These are phyloP conservation scores for Chaetomium globosum DNA, from an alignment of 2,329 filamentous ascomycete species.

Conservation along the genomic window DNA sequence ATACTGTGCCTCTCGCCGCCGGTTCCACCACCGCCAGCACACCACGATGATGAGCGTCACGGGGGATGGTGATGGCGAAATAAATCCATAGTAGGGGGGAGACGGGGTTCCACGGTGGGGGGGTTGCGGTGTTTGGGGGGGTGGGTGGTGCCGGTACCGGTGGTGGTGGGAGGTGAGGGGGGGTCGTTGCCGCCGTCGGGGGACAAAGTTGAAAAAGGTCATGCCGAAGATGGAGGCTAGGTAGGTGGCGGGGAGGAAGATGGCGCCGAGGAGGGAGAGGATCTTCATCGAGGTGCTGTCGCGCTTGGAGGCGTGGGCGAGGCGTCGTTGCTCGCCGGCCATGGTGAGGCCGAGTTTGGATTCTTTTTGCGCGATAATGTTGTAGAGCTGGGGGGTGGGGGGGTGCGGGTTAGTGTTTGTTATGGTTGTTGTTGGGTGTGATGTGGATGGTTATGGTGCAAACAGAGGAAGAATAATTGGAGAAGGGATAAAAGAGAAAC, in stretches of 20 bases:
- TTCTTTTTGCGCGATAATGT: slow-evolving; percentile 67
- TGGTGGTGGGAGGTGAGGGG: neutral
- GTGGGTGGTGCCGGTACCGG: no score
- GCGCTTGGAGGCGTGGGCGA: slow-evolving; percentile 62
- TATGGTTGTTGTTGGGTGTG: neutral
- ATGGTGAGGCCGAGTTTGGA: slow-evolving; percentile 66
- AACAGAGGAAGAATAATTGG: neutral
- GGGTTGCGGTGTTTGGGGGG: neutral
- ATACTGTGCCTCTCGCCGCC: slow-evolving; percentile 53
- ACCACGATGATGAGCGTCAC: slow-evolving; percentile 58
- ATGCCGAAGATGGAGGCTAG: slow-evolving; percentile 67
- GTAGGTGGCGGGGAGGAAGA: slow-evolving; percentile 65
- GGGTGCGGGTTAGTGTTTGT: no score
- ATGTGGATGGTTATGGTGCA: neutral
- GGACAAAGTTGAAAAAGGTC: slow-evolving; percentile 67
- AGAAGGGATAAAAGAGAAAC: neutral
- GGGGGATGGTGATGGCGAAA: slow-evolving; percentile 63
- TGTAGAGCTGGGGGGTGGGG: slow-evolving; percentile 56
- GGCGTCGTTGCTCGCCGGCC: slow-evolving; percentile 60
- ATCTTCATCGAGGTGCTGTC: slow-evolving; percentile 68
- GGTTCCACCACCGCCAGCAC: slow-evolving; percentile 59
- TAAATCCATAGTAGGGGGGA: slow-evolving; percentile 63
- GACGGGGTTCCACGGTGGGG: slow-evolving; percentile 45
- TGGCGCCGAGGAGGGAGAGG: slow-evolving; percentile 63
- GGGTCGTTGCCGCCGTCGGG: slow-evolving; percentile 41